phyloP scores from a whole-genome alignment of 768 basidiomycete species.

The Zangia roseola region DNA sequence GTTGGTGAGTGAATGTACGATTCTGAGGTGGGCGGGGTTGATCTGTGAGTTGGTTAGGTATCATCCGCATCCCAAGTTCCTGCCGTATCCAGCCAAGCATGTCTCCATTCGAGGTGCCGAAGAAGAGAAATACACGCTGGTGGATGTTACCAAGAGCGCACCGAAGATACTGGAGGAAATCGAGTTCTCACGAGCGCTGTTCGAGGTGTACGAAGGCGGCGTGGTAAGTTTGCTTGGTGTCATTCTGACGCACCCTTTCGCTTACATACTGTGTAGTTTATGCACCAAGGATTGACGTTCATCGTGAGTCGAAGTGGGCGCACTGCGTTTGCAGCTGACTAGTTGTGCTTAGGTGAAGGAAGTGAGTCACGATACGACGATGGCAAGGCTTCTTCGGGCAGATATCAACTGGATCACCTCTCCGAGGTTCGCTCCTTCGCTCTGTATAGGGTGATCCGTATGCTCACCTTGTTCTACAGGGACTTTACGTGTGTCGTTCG shows the following conservation, averaged over 20 bases:
- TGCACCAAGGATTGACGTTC: constrained; percentile 84
- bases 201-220: constrained; percentile 88
- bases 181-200: constrained; percentile 79
- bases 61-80: constrained; percentile 74
- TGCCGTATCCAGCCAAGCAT: constrained; percentile 73
- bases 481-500: constrained; percentile 65
- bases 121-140: constrained; percentile 76
- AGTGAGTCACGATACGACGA: constrained; percentile 74
- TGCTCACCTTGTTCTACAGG: constrained; percentile 32
- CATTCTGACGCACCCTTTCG: neutral
- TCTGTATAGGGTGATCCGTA: neutral
- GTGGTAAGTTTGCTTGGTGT: constrained; percentile 48
- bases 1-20: constrained; percentile 53
- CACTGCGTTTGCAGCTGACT: constrained; percentile 1
- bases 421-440: constrained; percentile 46
- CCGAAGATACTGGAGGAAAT: constrained; percentile 70
- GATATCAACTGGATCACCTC: constrained; percentile 85
- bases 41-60: constrained; percentile 51
- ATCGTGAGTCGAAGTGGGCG: constrained; percentile 47
- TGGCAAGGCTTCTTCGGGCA: constrained; percentile 67
- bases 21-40: neutral
- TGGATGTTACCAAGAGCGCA: constrained; percentile 53
- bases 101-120: constrained; percentile 74
- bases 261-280: constrained; percentile 50
- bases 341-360: constrained; percentile 58